A percentile compares a stretch with the other conserved stretches of the same genome.
These are phyloP conservation scores for Colletotrichum sublineola DNA, from an alignment of 2,329 filamentous ascomycete species.

Conservation along the genomic window DNA sequence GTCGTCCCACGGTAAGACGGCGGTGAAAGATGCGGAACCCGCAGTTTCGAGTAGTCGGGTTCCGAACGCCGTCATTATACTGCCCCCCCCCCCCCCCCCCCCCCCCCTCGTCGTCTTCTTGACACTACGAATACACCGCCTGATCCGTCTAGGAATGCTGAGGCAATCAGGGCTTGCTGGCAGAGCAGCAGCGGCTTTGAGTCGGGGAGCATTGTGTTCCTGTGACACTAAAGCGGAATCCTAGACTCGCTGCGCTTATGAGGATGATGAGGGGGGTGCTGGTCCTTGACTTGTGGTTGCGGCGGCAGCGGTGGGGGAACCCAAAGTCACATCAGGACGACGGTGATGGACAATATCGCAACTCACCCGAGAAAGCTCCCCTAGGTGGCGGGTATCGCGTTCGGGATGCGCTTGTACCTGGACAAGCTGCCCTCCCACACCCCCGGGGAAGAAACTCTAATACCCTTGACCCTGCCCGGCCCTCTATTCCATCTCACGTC, in stretches of 20 bases:
- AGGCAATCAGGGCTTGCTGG: neutral
- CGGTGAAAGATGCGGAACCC: neutral
- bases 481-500: conserved; percentile 32
- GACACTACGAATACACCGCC: no score
- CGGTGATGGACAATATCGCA: neutral
- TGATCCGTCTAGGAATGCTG: neutral
- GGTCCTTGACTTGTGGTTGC: neutral
- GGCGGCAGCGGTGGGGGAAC: neutral
- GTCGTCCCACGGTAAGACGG: neutral
- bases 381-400: conserved; percentile 7
- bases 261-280: neutral
- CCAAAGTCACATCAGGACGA: neutral
- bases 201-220: neutral
- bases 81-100: neutral
- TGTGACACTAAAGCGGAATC: neutral
- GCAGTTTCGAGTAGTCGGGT: neutral
- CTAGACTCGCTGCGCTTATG: neutral
- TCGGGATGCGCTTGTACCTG: conserved; percentile 16
- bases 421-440: conserved; percentile 7
- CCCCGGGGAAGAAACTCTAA: conserved; percentile 3
- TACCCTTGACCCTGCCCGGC: conserved; percentile 12
- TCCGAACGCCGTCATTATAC: neutral
- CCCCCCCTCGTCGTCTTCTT: neutral
- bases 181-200: neutral
- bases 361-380: neutral